Conservation (phyloP, 2,329 filamentous ascomycete species). For the Plenodomus lindquistii region DNA sequence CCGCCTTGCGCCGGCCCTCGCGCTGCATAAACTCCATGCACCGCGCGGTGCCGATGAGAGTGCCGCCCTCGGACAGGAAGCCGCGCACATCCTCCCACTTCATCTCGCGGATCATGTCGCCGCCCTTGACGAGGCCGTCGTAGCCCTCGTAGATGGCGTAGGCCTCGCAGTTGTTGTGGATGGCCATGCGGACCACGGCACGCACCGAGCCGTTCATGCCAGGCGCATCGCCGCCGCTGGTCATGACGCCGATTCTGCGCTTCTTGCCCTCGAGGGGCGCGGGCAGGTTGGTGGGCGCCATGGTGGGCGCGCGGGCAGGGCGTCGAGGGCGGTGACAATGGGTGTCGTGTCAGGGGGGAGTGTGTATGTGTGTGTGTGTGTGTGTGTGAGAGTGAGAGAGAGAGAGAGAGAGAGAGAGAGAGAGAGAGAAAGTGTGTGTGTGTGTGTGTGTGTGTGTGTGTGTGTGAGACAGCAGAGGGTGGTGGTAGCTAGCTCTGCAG, state of each 20-base stretch:
- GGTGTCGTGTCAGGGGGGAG: not conserved
- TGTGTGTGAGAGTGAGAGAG: no score
- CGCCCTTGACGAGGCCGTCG: slow-evolving; percentile 88
- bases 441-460: slow-evolving; percentile 1
- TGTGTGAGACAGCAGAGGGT: not conserved
- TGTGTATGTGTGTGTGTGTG: slow-evolving; percentile 4
- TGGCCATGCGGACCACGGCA: slow-evolving; percentile 87
- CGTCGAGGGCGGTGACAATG: not conserved
- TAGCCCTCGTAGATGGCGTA: slow-evolving; percentile 81
- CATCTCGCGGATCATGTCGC: slow-evolving; percentile 84
- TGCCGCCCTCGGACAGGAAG: slow-evolving; percentile 91
- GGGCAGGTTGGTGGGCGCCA: slow-evolving; percentile 39
- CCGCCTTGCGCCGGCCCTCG: slow-evolving; percentile 77
- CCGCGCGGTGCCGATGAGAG: slow-evolving; percentile 91
- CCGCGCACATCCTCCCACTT: slow-evolving; percentile 92
- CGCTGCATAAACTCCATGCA: slow-evolving; percentile 93
- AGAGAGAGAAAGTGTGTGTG: no score
- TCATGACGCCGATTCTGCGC: slow-evolving; percentile 84
- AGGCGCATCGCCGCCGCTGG: slow-evolving; percentile 89
- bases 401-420: no score
- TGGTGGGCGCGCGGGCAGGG: slow-evolving; percentile 11
- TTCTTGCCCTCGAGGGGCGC: slow-evolving; percentile 52
- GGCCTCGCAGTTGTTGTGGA: slow-evolving; percentile 66
- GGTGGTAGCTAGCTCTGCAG: not conserved
- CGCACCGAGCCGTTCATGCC: slow-evolving; percentile 94